These are phyloP conservation scores for Wickerhamomyces kurtzmanii DNA, from an alignment of 805 yeast genomes.

Conservation along the genomic window DNA sequence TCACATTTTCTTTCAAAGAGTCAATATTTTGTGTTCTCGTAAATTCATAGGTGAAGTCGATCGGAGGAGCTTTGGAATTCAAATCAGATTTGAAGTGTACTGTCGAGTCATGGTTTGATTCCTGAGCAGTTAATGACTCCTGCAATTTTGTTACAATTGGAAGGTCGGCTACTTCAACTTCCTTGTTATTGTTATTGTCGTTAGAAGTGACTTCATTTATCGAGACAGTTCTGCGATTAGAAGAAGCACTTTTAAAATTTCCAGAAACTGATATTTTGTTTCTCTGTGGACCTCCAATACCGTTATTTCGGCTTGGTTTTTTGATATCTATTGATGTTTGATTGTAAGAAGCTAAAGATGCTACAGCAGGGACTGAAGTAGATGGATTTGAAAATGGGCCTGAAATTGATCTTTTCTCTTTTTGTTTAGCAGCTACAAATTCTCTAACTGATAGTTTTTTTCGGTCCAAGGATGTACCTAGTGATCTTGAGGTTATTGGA, in stretches of 20 bases:
- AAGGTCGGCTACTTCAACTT: too few relatives aligned
- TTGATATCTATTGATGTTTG: slow-evolving; percentile 1
- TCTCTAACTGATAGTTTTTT: slow-evolving; percentile 39
- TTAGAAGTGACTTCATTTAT: background rate
- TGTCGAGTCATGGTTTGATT: too few relatives aligned
- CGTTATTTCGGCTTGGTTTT: slow-evolving; percentile 1
- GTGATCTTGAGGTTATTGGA: slow-evolving; percentile 4
- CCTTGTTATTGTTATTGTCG: slow-evolving; percentile 1
- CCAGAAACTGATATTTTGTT: slow-evolving; percentile 12
- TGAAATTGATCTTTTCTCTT: slow-evolving; percentile 27
- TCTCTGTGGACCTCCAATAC: slow-evolving; percentile 15
- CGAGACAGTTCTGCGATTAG: too few relatives aligned
- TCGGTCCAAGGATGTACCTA: slow-evolving; percentile 6
- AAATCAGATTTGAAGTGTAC: too few relatives aligned
- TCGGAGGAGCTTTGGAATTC: slow-evolving; percentile 6
- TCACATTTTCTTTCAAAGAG: slow-evolving; percentile 17
- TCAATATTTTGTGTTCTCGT: slow-evolving; percentile 14
- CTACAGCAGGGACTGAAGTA: too few relatives aligned
- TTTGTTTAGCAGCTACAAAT: slow-evolving; percentile 32
- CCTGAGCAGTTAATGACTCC: background rate
- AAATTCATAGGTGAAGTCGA: slow-evolving; percentile 20
- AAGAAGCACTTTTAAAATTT: too few relatives aligned
- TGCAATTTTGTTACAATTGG: background rate
- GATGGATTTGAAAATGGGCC: slow-evolving; percentile 16
- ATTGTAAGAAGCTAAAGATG: slow-evolving; percentile 13